These are phyloP conservation scores for Blastobotrys serpentis DNA, from an alignment of 1,139 yeast genomes.

Conservation along the genomic window DNA sequence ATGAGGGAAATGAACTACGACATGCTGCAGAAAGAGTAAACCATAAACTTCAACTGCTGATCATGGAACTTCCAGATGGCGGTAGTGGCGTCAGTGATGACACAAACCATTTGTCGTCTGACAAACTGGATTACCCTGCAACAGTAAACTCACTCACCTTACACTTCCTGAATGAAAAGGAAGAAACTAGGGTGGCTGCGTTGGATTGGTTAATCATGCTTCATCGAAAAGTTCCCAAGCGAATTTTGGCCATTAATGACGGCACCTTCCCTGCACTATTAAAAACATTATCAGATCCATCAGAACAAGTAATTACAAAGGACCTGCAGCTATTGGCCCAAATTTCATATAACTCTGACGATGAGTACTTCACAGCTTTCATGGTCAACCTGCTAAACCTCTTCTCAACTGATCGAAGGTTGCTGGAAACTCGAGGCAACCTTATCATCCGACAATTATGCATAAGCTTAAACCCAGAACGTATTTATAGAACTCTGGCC, in stretches of 20 bases:
- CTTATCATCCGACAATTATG: slow-evolving; percentile 84
- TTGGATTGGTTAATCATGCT: slow-evolving; percentile 89
- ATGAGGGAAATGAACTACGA: slow-evolving; percentile 51
- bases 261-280: slow-evolving; percentile 75
- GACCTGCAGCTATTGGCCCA: slow-evolving; percentile 76
- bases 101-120: slow-evolving; percentile 16
- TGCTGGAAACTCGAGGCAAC: slow-evolving; percentile 72
- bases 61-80: slow-evolving; percentile 39
- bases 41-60: slow-evolving; percentile 48
- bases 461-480: slow-evolving; percentile 74
- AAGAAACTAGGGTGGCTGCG: slow-evolving; percentile 78
- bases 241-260: slow-evolving; percentile 57
- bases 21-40: slow-evolving; percentile 58
- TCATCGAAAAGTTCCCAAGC: slow-evolving; percentile 67
- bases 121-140: slow-evolving; percentile 53
- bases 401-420: slow-evolving; percentile 64
- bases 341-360: slow-evolving; percentile 74
- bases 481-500: slow-evolving; percentile 79
- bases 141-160: slow-evolving; percentile 60
- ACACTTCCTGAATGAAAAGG: slow-evolving; percentile 68
- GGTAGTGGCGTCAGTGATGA: slow-evolving; percentile 31
- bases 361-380: slow-evolving; percentile 72
- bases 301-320: slow-evolving; percentile 77
- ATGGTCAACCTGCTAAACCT: slow-evolving; percentile 68
- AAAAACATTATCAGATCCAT: slow-evolving; percentile 80